Evolutionary conservation across 192 early-diverging fungal species (phyloP), one percentile per base, ranked within the genome.

Genomic region (Coemansia furcata): DNA sequence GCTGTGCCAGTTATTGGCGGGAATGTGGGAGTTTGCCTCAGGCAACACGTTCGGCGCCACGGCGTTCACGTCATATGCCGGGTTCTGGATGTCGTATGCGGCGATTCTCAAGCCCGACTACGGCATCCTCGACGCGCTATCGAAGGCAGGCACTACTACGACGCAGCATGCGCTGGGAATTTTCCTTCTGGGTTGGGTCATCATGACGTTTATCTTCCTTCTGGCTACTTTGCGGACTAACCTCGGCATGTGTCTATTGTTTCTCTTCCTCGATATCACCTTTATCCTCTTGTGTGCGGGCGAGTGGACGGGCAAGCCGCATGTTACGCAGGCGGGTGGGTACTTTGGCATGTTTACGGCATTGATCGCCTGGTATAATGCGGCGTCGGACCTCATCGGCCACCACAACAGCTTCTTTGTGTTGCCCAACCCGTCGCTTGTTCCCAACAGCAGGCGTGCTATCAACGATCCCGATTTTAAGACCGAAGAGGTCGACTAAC

Each of bases 31-130:
- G 84, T 92, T 91, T 73, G 84, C 85, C 37, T 73, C 77, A 4
- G 87, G 89, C 58, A 93, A 94, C 69, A 92, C 90, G 10, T 93
- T 94, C 84, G 91, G 91, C 69, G 91, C 91, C 58, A 92, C 90
- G 12, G 90, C 89, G 10, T 92, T 92, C 78, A 82, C 87, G 44
- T 86, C 86, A 26, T 91, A 87, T 30, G 88, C 85, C 60, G 89
- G 85, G 30, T 89, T 87, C 85, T 92, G 87, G 90, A 69, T 89
- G 52, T 77, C 89, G 5, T 92, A 78, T 36, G 87, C 76, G 29
- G 77, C 71, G 9, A 85, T 91, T 35, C 71, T 87, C 57, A 83
- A 85, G 40, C 87, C 90, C 9, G 83, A 78, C 35, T 86, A 86
- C 30, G 80, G 77, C 29, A 72, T 89, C 49, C 60, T 72, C n/a